Evolutionary conservation across 2,329 filamentous ascomycete genomes (phyloP).

Genomic region (Colletotrichum eleusines): DNA sequence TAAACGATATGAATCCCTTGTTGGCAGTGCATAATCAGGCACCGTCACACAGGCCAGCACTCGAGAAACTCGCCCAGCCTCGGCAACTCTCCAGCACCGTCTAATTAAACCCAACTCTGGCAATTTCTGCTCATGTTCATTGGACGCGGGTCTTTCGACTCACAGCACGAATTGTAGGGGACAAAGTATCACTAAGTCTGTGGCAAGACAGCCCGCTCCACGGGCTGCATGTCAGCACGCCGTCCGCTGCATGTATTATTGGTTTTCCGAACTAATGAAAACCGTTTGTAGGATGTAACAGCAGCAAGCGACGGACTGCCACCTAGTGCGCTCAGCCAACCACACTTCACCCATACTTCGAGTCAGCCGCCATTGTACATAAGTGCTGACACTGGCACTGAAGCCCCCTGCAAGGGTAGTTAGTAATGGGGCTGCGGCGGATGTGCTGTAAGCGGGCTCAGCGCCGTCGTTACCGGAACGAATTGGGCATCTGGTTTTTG

Average conservation of each 20-base stretch:
- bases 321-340: neutral
- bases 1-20: too few species aligned
- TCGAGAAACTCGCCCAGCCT: too few species aligned
- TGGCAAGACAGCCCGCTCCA: neutral
- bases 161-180: neutral
- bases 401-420: neutral
- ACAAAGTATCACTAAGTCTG: neutral
- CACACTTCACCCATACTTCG: neutral
- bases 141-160: neutral
- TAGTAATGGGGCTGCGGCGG: too few species aligned
- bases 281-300: too few species aligned
- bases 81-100: too few species aligned
- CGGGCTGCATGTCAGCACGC: slow-evolving; percentile 6
- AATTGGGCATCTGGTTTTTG: neutral
- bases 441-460: neutral
- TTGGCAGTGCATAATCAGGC: neutral
- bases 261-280: neutral
- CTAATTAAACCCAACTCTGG: neutral
- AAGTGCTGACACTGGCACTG: neutral
- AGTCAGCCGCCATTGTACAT: neutral
- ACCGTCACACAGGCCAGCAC: neutral
- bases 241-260: neutral
- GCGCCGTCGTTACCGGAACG: neutral
- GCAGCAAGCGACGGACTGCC: neutral
- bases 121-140: too few species aligned